Conservation (phyloP, 2,329 filamentous ascomycete genomes). For the Ilyonectria destructans region DNA sequence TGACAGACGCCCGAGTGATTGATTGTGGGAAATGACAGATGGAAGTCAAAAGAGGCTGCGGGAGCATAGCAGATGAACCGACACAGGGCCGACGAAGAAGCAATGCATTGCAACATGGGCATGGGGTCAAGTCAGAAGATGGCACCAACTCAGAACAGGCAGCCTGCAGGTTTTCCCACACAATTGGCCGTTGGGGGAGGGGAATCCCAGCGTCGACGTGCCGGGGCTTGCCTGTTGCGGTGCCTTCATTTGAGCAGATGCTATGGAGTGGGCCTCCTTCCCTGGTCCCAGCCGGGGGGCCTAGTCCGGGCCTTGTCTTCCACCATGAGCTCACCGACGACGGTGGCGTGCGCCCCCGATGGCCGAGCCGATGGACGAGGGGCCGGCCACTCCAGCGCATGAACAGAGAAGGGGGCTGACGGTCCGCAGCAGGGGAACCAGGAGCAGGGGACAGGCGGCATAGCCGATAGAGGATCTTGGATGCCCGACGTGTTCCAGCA, state of each 20-base stretch:
- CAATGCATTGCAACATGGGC: constrained; percentile 6
- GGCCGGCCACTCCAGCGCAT: constrained; percentile 1
- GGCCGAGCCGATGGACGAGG: constrained; percentile 12
- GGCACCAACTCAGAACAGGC: not conserved
- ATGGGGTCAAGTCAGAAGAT: not conserved
- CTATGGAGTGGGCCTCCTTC: constrained; percentile 19
- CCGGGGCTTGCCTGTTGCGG: constrained; percentile 23
- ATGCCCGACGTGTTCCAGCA: not conserved
- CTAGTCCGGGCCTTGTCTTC: constrained; percentile 4
- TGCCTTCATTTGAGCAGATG: constrained; percentile 22
- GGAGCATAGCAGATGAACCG: constrained; percentile 18
- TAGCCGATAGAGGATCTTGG: constrained; percentile 11
- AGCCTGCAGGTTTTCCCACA: not conserved
- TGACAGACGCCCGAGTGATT: constrained; percentile 6
- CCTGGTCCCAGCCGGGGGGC: constrained; percentile 6
- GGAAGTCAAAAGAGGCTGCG: constrained; percentile 14
- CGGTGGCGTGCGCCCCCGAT: constrained; percentile 25
- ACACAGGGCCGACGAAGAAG: constrained; percentile 15
- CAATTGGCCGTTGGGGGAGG: not conserved
- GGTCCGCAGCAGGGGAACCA: constrained; percentile 1
- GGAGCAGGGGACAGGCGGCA: constrained; percentile 4
- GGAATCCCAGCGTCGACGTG: constrained; percentile 6
- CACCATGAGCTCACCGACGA: constrained; percentile 28
- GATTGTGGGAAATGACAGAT: constrained; percentile 14
- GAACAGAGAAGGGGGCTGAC: constrained; percentile 23